Evolutionary conservation across 768 basidiomycete genomes (phyloP).

Genomic region (Psilocybe azurescens): DNA sequence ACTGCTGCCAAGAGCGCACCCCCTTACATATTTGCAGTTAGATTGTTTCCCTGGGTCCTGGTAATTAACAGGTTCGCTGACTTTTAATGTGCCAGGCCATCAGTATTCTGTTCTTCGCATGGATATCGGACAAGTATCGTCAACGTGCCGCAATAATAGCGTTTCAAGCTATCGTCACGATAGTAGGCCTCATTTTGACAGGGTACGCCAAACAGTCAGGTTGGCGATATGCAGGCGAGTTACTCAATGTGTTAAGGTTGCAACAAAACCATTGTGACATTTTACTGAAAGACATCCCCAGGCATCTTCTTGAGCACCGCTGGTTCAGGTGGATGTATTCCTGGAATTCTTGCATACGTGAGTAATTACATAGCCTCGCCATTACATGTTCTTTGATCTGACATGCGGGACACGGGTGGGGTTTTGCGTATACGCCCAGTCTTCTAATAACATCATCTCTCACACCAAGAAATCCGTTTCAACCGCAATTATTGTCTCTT

Average conservation of each 20-base stretch:
- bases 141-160: slow-evolving; percentile 49
- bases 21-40: slow-evolving; percentile 52
- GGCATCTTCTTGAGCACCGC: slow-evolving; percentile 52
- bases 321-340: slow-evolving; percentile 50
- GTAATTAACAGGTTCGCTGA: slow-evolving; percentile 13
- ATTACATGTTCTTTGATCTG: slow-evolving; percentile 1
- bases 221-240: slow-evolving; percentile 48
- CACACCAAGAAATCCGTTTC: slow-evolving; percentile 55
- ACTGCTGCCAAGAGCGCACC: slow-evolving; percentile 45
- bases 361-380: slow-evolving; percentile 23
- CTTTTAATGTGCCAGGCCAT: slow-evolving; percentile 32
- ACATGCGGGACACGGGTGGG: slow-evolving; percentile 11
- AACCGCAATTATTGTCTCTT: slow-evolving; percentile 51
- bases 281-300: slow-evolving; percentile 19
- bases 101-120: slow-evolving; percentile 47
- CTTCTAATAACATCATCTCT: slow-evolving; percentile 54
- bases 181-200: slow-evolving; percentile 47
- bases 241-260: not conserved
- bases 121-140: slow-evolving; percentile 50
- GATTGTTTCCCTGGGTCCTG: slow-evolving; percentile 21
- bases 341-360: slow-evolving; percentile 56
- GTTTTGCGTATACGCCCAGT: slow-evolving; percentile 29
- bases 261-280: slow-evolving; percentile 3
- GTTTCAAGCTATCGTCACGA: slow-evolving; percentile 43
- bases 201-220: slow-evolving; percentile 40